Evolutionary conservation across 108 stramenopile genomes (phyloP), one percentile per base, ranked within the genome.

Genomic region (Cyclotella sp.): DNA sequence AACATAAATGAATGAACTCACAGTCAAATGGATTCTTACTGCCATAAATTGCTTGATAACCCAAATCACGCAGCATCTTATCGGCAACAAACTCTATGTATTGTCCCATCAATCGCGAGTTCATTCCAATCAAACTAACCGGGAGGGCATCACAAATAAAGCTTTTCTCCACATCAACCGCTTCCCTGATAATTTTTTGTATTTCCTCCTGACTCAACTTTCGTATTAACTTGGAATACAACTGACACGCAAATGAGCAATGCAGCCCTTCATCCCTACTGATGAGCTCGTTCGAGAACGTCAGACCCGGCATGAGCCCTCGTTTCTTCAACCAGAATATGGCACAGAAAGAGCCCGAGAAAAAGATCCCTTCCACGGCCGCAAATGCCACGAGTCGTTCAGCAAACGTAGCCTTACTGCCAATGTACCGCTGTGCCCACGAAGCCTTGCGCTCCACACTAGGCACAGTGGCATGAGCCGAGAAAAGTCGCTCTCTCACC

Each of bases 11-110:
- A 34, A 34, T 19, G 14, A 30, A 86, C 88, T 83, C 83, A 89
- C 93, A 97, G 69, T 94, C 96, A 68, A 97, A 97, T 40, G 96
- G 96, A 73, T 97, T 97, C 76, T 92, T 91, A 71, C 87, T 87
- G 11, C 89, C 86, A 83, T 87, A 95, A 24, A 91, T 70, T 34
- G 89, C 86, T 62, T 84, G 83, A 74, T 89, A 90, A 30, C 95
- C 95, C 66, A 96, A 81, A 47, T 91, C 89, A 28, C 63, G 68
- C 45, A 94, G 61, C 68, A 97, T 74, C 28, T 94, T 84, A 76
- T 97, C 97, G 9, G 97, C 97, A 28, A 93, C 93, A 81, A 93
- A 97, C 66, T 94, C 91, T 76, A 97, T 93, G 87, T 97, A 97
- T 70, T 95, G 91, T 22, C 88, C 84, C 97, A 97, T 97, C 29